Percentiles rank a stretch among this genome's conserved stretches.
These are phyloP conservation scores for Calendula officinalis DNA, from an alignment of 129 eudicot genomes.

Conservation along the genomic window DNA sequence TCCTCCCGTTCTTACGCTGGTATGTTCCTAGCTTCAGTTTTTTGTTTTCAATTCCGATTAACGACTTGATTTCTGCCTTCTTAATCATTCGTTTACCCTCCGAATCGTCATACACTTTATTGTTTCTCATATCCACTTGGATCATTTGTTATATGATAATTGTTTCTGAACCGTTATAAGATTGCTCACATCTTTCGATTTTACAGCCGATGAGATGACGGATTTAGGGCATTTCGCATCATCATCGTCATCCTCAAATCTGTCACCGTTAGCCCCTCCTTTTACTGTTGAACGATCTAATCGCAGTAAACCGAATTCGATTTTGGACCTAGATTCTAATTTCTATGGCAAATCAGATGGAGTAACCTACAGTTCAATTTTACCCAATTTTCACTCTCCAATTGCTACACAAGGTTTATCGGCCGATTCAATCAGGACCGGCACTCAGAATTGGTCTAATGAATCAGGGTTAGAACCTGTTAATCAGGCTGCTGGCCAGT, in stretches of 20 bases:
- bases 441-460: constrained; percentile 15
- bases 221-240: constrained; percentile 56
- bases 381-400: constrained; percentile 47
- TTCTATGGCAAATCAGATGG: constrained; percentile 34
- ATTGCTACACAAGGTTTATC: constrained; percentile 29
- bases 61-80: background rate
- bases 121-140: background rate
- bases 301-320: constrained; percentile 37
- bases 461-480: constrained; percentile 2
- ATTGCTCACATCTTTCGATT: background rate
- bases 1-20: too few relatives aligned
- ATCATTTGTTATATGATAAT: background rate
- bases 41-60: background rate
- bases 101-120: too few relatives aligned
- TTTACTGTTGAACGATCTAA: constrained; percentile 64
- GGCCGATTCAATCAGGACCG: constrained; percentile 35
- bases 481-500: background rate
- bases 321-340: constrained; percentile 35
- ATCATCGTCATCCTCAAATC: constrained; percentile 53
- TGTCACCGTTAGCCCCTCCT: constrained; percentile 85
- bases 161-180: background rate
- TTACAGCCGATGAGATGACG: constrained; percentile 34
- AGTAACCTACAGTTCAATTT: constrained; percentile 35
- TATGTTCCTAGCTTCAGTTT: too few relatives aligned
- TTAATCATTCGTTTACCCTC: background rate